phyloP scores from a whole-genome alignment of 2,329 filamentous ascomycete genomes.

The Microsporum canis region DNA sequence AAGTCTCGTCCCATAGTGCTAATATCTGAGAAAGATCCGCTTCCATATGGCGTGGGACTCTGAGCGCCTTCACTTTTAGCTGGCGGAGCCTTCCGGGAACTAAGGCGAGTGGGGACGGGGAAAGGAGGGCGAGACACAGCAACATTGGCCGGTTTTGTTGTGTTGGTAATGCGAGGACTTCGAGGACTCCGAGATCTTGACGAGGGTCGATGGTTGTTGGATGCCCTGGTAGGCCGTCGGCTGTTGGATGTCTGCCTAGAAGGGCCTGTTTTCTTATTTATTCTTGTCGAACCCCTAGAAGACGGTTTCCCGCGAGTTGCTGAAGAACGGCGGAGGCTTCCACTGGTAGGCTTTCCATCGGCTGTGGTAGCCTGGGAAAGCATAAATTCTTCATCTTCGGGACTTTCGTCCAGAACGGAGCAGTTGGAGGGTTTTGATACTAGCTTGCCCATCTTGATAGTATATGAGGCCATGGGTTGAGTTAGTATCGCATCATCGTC shows the following conservation, averaged over 20 bases:
- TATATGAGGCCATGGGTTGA: constrained; percentile 36
- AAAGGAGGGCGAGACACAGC: constrained; percentile 55
- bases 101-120: constrained; percentile 79
- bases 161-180: constrained; percentile 36
- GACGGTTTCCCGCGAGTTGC: constrained; percentile 11
- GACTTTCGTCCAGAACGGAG: constrained; percentile 24
- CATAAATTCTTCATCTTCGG: constrained; percentile 21
- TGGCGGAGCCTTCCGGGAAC: constrained; percentile 62
- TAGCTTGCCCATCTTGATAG: constrained; percentile 32
- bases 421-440: constrained; percentile 25
- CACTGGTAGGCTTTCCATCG: constrained; percentile 19
- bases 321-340: constrained; percentile 12
- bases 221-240: constrained; percentile 67
- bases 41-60: constrained; percentile 57
- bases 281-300: constrained; percentile 23
- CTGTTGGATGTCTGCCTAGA: constrained; percentile 49
- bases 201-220: constrained; percentile 58
- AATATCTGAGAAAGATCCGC: constrained; percentile 45
- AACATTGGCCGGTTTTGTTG: constrained; percentile 27
- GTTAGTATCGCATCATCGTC: constrained; percentile 35
- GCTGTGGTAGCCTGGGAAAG: constrained; percentile 12
- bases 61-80: constrained; percentile 63
- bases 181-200: constrained; percentile 43
- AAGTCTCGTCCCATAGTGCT: constrained; percentile 43
- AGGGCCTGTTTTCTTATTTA: constrained; percentile 26